Evolutionary conservation across 345 rosid species (phyloP).

Genomic region (Euphorbia pulcherrima): DNA sequence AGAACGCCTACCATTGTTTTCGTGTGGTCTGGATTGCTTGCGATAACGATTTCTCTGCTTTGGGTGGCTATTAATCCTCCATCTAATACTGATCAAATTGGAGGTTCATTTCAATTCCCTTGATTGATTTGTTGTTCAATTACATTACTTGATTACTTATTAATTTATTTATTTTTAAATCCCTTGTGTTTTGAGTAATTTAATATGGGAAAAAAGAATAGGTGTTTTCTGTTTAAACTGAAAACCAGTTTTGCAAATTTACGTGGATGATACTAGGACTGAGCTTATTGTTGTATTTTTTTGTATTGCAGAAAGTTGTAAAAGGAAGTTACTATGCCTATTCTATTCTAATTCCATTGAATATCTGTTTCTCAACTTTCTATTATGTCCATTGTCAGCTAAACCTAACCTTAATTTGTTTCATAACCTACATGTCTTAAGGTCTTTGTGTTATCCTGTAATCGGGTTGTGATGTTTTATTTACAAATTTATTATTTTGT

Average conservation of each 20-base stretch:
- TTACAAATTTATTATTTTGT: too few species aligned
- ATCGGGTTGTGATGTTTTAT: too few species aligned
- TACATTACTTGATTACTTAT: slow-evolving; percentile 26
- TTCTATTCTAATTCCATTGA: too few species aligned
- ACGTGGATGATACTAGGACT: slow-evolving; percentile 10
- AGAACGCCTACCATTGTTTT: slow-evolving; percentile 93
- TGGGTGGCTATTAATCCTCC: slow-evolving; percentile 98
- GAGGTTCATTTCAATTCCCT: slow-evolving; percentile 91
- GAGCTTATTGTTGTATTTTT: slow-evolving; percentile 7
- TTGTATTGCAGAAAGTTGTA: slow-evolving; percentile 9
- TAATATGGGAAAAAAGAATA: slow-evolving; percentile 20
- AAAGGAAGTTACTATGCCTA: not conserved
- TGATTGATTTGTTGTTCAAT: slow-evolving; percentile 32
- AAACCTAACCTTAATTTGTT: too few species aligned
- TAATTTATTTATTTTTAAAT: slow-evolving; percentile 19
- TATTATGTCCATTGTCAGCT: too few species aligned
- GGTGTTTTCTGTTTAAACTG: slow-evolving; percentile 9
- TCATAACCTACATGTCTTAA: too few species aligned
- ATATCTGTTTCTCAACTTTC: too few species aligned
- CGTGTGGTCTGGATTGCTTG: slow-evolving; percentile 94
- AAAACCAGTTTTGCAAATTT: too few species aligned
- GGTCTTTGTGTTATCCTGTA: too few species aligned
- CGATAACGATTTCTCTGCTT: slow-evolving; percentile 89
- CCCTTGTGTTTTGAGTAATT: not conserved
- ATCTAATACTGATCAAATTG: slow-evolving; percentile 58